Evolutionary conservation across 2,329 filamentous ascomycete species (phyloP).

Genomic region (Penicillium sp.): DNA sequence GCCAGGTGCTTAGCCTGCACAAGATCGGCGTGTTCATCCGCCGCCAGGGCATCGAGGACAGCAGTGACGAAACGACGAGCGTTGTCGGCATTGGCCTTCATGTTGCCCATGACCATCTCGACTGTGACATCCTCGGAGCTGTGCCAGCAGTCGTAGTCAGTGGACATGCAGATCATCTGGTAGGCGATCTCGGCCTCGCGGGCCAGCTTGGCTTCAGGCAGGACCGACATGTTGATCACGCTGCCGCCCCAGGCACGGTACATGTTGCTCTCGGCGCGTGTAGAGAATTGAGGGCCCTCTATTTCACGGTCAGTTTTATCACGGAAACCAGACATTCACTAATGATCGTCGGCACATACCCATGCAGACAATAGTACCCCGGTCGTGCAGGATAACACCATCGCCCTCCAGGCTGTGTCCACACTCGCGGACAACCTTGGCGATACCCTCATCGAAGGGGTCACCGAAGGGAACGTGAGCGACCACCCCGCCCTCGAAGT

Average conservation of each 20-base stretch:
- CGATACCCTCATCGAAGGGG: slow-evolving; percentile 80
- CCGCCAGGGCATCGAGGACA: slow-evolving; percentile 80
- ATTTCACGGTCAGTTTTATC: background rate
- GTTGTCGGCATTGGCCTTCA: slow-evolving; percentile 89
- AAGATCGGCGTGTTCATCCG: slow-evolving; percentile 71
- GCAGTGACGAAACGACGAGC: slow-evolving; percentile 80
- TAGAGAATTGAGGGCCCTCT: slow-evolving; percentile 98
- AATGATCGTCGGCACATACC: slow-evolving; percentile 51
- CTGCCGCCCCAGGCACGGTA: slow-evolving; percentile 92
- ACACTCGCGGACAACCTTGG: slow-evolving; percentile 73
- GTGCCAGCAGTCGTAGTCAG: slow-evolving; percentile 99
- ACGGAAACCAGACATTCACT: background rate
- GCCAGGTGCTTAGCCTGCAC: slow-evolving; percentile 79
- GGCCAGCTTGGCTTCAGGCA: slow-evolving; percentile 94
- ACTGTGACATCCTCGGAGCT: slow-evolving; percentile 79
- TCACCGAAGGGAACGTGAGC: slow-evolving; percentile 95
- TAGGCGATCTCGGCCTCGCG: slow-evolving; percentile 95
- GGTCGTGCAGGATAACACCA: slow-evolving; percentile 78
- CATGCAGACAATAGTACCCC: slow-evolving; percentile 88
- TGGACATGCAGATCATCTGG: slow-evolving; percentile 99
- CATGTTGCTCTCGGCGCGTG: slow-evolving; percentile 90
- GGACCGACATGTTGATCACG: slow-evolving; percentile 96
- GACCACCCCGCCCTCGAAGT: slow-evolving; percentile 80
- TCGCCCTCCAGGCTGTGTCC: slow-evolving; percentile 77
- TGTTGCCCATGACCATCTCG: slow-evolving; percentile 94